Evolutionary conservation across 192 early-diverging fungal genomes (phyloP).

Genomic region (Radiomyces spectabilis): DNA sequence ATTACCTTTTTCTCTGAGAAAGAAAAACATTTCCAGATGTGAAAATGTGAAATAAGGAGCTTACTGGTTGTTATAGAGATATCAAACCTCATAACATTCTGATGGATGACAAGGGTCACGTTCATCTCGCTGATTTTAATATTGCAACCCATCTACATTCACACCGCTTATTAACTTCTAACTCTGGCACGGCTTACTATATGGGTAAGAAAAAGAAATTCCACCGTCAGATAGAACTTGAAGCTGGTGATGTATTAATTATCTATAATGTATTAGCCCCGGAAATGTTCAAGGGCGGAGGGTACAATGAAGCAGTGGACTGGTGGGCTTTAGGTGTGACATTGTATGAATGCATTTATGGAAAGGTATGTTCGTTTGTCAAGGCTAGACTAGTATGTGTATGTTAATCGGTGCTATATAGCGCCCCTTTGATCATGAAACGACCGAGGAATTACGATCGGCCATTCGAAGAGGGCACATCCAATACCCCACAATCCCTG

Average conservation of each 20-base stretch:
- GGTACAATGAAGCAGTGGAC: constrained; percentile 82
- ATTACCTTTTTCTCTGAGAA: no score
- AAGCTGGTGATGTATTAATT: no score
- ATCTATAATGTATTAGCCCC: no score
- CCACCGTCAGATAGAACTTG: no score
- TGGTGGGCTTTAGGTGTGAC: constrained; percentile 97
- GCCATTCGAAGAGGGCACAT: constrained; percentile 59
- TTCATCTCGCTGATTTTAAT: constrained; percentile 93
- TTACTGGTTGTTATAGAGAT: constrained; percentile 46
- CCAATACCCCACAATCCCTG: constrained; percentile 50
- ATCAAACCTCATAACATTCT: constrained; percentile 93
- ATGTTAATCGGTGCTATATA: not conserved
- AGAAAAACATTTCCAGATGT: no score
- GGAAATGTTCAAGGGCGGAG: constrained; percentile 59
- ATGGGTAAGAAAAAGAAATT: constrained; percentile 58
- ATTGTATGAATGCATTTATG: constrained; percentile 83
- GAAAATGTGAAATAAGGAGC: no score
- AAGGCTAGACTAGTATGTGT: not conserved
- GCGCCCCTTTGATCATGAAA: constrained; percentile 56
- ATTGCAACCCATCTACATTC: constrained; percentile 72
- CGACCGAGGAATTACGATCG: constrained; percentile 46
- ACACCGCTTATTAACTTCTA: constrained; percentile 60
- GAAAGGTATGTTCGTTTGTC: constrained; percentile 36
- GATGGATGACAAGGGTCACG: constrained; percentile 73
- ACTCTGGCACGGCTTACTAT: constrained; percentile 86